Conservation (phyloP, 805 yeast genomes). For the Candida piceae region DNA sequence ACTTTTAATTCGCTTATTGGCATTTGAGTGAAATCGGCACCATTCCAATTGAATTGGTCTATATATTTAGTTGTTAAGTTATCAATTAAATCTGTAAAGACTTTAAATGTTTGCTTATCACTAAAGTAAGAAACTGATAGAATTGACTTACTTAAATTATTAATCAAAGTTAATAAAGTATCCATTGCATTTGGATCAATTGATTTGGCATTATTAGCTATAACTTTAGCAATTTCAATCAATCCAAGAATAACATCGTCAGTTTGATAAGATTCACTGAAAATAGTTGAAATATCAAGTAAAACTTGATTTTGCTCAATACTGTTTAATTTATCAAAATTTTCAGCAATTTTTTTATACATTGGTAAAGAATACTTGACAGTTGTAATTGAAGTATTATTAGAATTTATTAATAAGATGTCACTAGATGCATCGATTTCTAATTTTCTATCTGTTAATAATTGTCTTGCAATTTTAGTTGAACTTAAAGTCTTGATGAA, state of each 20-base stretch:
- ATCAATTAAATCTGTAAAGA: conserved; percentile 12
- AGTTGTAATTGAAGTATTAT: conserved; percentile 42
- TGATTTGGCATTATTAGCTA: conserved; percentile 22
- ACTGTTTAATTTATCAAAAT: conserved; percentile 20
- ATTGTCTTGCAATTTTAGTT: conserved; percentile 32
- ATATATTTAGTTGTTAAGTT: conserved; percentile 18
- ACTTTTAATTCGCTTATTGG: conserved; percentile 36
- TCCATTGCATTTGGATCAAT: conserved; percentile 32
- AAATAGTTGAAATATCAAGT: conserved; percentile 35
- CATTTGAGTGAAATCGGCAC: conserved; percentile 18
- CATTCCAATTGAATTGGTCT: conserved; percentile 35
- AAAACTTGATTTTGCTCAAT: conserved; percentile 34
- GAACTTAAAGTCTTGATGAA: conserved; percentile 32
- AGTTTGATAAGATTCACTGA: conserved; percentile 31
- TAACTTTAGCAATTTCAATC: conserved; percentile 26
- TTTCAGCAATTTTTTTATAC: conserved; percentile 21
- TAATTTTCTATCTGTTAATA: conserved; percentile 40
- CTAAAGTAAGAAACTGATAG: conserved; percentile 18
- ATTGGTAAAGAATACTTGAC: conserved; percentile 38
- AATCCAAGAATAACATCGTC: conserved; percentile 30
- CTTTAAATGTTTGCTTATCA: conserved; percentile 10
- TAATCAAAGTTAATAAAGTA: conserved; percentile 32
- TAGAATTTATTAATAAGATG: conserved; percentile 38
- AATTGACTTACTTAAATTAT: conserved; percentile 26
- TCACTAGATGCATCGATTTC: conserved; percentile 14